Base-by-base conservation (phyloP, 768 basidiomycete genomes). In the Boletus sp. region DNA sequence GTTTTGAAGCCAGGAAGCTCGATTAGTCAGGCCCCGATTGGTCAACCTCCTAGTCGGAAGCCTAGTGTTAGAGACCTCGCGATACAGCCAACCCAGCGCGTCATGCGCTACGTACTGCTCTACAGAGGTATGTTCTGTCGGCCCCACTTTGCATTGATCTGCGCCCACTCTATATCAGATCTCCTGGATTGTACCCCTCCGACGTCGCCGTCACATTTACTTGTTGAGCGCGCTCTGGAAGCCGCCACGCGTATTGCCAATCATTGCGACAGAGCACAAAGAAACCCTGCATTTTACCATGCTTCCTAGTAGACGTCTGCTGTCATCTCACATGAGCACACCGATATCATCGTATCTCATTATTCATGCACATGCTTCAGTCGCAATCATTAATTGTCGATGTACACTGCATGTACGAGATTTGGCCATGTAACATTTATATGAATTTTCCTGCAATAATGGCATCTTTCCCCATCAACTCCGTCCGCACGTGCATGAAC, bases 61-160 rank as follows among this genome's bases (percentile, higher is more conserved):
- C 59, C 64, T 4, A 69, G 69, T 32, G 75, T 85, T 24, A 74
- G 84, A 50, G 86, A 87, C 55, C 66, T 88, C 30, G 84, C 84
- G 2, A 86, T 88, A 52, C 73, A 82, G 60, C 86, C 86, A 17
- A 78, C 80, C 14, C 85, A 88, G 64, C 75, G 86, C 18, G 77
- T 85, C n/a, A 80, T 80, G 70, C 76, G 86, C 58, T 86, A 87
- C 66, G 82, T 81, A 2, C 64, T 87, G 39, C 71, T 86, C 42
- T 86, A 82, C 58, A 79, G 75, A 76, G 85, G 86, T 84, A 56
- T 54, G 75, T 50, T 42, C 15, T 41, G 4, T 71, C 9, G 30
- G 24, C 47, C 36, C 30, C 15, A 2, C 52, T 36, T n/a, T 28
- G 32, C 11, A 44, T 33, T 35, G 28, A 37, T 45, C 42, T 56